These are phyloP conservation scores for Gossypium trilobum DNA, from an alignment of 441 rosid genomes.

Conservation along the genomic window DNA sequence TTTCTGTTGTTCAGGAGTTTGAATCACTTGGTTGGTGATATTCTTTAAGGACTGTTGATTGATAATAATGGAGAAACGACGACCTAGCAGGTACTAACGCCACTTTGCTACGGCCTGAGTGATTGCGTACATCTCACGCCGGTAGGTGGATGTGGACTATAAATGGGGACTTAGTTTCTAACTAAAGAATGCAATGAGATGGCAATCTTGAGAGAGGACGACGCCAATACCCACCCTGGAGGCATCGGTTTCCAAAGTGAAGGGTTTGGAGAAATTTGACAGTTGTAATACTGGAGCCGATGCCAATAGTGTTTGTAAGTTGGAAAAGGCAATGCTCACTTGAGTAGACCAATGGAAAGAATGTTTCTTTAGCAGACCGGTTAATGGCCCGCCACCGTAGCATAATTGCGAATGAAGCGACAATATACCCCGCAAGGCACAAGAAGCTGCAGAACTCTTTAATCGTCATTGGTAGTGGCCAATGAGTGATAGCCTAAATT, in stretches of 20 bases:
- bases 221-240: background rate
- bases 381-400: background rate
- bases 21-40: background rate
- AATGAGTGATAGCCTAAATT: background rate
- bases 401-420: background rate
- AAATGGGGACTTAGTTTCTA: background rate
- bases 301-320: background rate
- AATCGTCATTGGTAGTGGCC: background rate
- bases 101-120: background rate
- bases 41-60: background rate
- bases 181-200: background rate
- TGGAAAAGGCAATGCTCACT: background rate
- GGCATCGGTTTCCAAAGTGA: background rate
- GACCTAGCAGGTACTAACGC: background rate
- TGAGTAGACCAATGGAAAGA: background rate
- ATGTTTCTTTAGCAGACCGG: background rate
- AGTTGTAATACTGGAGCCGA: background rate
- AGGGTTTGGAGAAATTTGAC: background rate
- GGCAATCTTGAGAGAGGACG: background rate
- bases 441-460: background rate
- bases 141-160: background rate
- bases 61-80: background rate
- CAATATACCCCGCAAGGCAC: background rate
- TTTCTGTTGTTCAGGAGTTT: no score
- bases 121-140: background rate